Evolutionary conservation across 345 rosid genomes (phyloP), one percentile per base, ranked within the genome.

Genomic region (Nasturtium officinale): DNA sequence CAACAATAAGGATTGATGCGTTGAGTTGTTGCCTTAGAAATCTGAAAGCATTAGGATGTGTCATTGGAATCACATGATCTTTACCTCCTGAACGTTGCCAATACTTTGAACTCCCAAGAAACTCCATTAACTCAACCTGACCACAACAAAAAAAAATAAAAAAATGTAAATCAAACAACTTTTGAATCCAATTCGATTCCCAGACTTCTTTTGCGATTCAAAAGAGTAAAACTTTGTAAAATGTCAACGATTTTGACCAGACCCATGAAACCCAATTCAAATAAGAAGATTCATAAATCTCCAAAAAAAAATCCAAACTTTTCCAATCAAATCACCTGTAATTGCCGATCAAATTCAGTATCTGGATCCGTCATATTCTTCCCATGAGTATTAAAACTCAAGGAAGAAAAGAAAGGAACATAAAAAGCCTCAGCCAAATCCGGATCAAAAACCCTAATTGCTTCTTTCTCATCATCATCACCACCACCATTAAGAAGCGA

Each of bases 1-100:
- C 96, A 80, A 95, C 90, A 69, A 95, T 61, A 48, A 95, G 89
- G 73, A 95, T 85, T 21, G 97, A 90, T 32, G 96, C 93, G 46
- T 95, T 95, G 82, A 88, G 83, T 83, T 84, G 79, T 64, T 86
- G 86, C 71, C 97, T 85, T 23, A 85, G 89, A 83, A 91, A 95
- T 82, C 99, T 86, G 79, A 95, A 91, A 64, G 99, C 99, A 80
- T 95, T 95, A n/a, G 99, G 99, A 85, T 95, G 99, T 69, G 96
- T 90, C 96, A 91, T 91, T 23, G 96, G 93, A 85, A 95, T 87
- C 67, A 95, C 90, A 70, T 95, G 99, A 82, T 95, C 97, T 81
- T 87, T 90, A 30, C 99, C 97, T 62, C 84, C 86, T 71, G 99
- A 95, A 65, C 88, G 88, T 82, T 91, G 90, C 96, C 96, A 95